Evolutionary conservation across 129 eudicot genomes (phyloP).

Genomic region (Saussurea involucrata): DNA sequence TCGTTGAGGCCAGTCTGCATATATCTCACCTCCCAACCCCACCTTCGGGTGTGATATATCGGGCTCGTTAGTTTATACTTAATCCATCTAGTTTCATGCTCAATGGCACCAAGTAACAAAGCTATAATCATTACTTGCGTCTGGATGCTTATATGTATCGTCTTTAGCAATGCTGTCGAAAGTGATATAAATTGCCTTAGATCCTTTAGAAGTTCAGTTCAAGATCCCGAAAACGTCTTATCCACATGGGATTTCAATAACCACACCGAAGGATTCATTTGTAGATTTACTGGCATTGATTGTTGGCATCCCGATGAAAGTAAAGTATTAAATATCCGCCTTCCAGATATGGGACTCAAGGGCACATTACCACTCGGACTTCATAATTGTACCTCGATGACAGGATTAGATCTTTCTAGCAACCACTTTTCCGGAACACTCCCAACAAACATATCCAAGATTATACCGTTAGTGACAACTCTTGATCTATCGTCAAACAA

Average conservation of each 20-base stretch:
- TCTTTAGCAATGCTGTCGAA: slow-evolving; percentile 35
- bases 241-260: slow-evolving; percentile 69
- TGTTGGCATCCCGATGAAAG: slow-evolving; percentile 87
- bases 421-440: slow-evolving; percentile 57
- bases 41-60: background rate
- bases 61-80: background rate
- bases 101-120: slow-evolving; percentile 21
- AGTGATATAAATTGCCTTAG: slow-evolving; percentile 62
- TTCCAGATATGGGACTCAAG: slow-evolving; percentile 62
- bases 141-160: slow-evolving; percentile 21
- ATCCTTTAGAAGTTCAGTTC: slow-evolving; percentile 44
- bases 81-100: background rate
- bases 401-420: slow-evolving; percentile 75
- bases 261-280: slow-evolving; percentile 57
- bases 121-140: slow-evolving; percentile 5
- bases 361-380: slow-evolving; percentile 71
- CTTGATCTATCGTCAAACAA: slow-evolving; percentile 83
- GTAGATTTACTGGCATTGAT: slow-evolving; percentile 62
- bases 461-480: slow-evolving; percentile 36
- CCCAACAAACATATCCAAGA: slow-evolving; percentile 51
- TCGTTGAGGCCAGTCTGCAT: background rate
- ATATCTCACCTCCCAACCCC: background rate
- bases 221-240: slow-evolving; percentile 54
- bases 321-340: slow-evolving; percentile 56
- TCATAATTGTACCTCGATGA: slow-evolving; percentile 53